Conservation (phyloP, 1,284 basidiomycete species). For the Cutaneotrichosporon dermatis region DNA sequence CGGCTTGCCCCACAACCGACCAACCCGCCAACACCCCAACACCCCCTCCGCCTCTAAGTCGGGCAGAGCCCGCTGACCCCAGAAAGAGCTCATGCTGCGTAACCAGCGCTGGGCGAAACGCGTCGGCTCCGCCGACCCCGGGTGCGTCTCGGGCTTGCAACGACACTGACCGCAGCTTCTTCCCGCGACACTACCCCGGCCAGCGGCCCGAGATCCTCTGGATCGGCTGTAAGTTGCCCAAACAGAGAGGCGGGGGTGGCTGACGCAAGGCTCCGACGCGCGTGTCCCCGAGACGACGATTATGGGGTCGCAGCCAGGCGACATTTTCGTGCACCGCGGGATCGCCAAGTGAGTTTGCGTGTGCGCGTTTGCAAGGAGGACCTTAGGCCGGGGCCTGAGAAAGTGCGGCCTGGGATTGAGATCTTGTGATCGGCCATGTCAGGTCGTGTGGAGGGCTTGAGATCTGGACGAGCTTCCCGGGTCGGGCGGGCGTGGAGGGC, state of each 20-base stretch:
- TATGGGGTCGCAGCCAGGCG: slow-evolving; percentile 43
- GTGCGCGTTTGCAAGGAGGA: no score
- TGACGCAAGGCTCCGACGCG: slow-evolving; percentile 41
- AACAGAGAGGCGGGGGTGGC: no score
- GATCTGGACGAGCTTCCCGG: no score
- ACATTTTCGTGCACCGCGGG: slow-evolving; percentile 46
- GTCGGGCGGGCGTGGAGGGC: no score
- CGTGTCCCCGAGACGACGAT: slow-evolving; percentile 46
- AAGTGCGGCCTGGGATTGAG: no score
- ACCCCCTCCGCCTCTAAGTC: no score
- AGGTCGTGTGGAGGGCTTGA: no score
- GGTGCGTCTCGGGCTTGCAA: slow-evolving; percentile 2
- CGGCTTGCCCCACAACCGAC: no score
- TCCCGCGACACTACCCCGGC: slow-evolving; percentile 40
- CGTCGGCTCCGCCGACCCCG: slow-evolving; percentile 9
- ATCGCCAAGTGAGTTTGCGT: slow-evolving; percentile 40
- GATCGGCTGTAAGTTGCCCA: slow-evolving; percentile 48
- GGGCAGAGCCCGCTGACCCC: slow-evolving; percentile 1
- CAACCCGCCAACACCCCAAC: no score
- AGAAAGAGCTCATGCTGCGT: slow-evolving; percentile 22
- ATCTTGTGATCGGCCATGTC: no score
- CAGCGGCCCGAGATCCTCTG: slow-evolving; percentile 47
- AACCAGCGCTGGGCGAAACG: slow-evolving; percentile 20
- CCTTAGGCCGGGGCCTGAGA: no score
- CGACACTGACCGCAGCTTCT: slow-evolving; percentile 29